Base-by-base conservation (phyloP, 2,329 filamentous ascomycete species). In the Calycina herbarum region DNA sequence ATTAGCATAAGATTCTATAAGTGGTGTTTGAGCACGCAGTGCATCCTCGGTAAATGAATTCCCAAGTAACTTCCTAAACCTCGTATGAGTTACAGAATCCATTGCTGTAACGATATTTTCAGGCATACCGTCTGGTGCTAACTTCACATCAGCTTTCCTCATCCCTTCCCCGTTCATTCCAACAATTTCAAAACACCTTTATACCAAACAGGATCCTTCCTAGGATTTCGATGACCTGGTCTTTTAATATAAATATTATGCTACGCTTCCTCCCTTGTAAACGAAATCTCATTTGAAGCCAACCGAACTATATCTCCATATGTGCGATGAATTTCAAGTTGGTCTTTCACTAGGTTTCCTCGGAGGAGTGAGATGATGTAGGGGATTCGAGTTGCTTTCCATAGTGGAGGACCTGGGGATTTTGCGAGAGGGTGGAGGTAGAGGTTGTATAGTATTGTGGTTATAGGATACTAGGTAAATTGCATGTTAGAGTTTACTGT, bases 271-370 rank as follows among this genome's bases (percentile, higher is more conserved):
- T 62, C 60, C 15, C 69, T 64, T 29, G 67, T 69, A 62, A 77
- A 75, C 33, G 68, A 66, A 2, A 77, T 67, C 64, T 76, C 73
- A n/a, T 75, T 71, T 0, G 73, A 73, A 2, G 67, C 66, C 5
- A 76, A 51, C 4, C 75, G 73, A 1, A 77, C 68, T 6, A 75
- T 64, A 13, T 66, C 64, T 17, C 74, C 73, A 48, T 75, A 74
- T 27, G 68, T 62, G 13, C 71, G 66, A 42, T 74, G 72, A 1
- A 71, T 58, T 5, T 67, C 54, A 2, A 35, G n/a, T 20, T 62
- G 40, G n/a, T 48, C 20, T 35, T 54, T 62, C 5, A 62, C 42
- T 20, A 62, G 31, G 40, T 57, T 17, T 42, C 58, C 61, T 35
- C 57, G 51, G 40, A 67, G n/a, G 56, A 64, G 60, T 1, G 27